These are phyloP conservation scores for Taxillus chinensis DNA, from an alignment of 164 flowering plant genomes.

Conservation along the genomic window DNA sequence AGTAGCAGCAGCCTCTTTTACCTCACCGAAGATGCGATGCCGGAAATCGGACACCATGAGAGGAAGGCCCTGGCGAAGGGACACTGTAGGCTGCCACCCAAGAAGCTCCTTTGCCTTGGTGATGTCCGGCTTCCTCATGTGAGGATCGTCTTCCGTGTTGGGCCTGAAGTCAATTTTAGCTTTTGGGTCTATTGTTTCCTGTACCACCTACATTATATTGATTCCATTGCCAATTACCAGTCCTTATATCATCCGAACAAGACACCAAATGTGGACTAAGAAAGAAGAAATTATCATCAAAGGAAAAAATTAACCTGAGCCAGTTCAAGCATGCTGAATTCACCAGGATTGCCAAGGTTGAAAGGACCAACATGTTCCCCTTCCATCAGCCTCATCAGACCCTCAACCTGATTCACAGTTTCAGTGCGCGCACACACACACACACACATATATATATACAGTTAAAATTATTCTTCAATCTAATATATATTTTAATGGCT, in stretches of 20 bases:
- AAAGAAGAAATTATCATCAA: neutral
- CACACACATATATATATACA: no score
- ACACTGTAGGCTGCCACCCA: conserved; percentile 2
- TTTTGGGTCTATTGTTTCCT: conserved; percentile 6
- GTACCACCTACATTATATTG: conserved; percentile 1
- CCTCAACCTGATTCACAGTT: conserved; percentile 2
- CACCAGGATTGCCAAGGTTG: conserved; percentile 4
- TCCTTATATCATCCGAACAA: neutral
- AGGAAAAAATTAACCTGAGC: conserved; percentile 1
- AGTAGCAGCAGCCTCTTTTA: neutral
- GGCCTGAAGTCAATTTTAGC: conserved; percentile 3
- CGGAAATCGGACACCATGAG: conserved; percentile 6
- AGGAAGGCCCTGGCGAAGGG: conserved; percentile 4
- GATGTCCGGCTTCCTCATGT: conserved; percentile 6
- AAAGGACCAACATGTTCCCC: conserved; percentile 6
- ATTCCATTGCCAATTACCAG: neutral
- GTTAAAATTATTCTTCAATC: no score
- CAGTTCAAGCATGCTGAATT: conserved; percentile 6
- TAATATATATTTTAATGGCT: no score
- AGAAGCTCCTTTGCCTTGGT: conserved; percentile 5
- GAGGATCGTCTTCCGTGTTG: conserved; percentile 5
- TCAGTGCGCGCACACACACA: no score
- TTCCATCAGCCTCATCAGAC: conserved; percentile 5
- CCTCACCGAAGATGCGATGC: conserved; percentile 2
- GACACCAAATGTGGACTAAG: neutral